A percentile compares a stretch with the other conserved stretches of the same genome.
Conservation (phyloP, 2,329 filamentous ascomycete species). For the Helminthosporium solani region DNA sequence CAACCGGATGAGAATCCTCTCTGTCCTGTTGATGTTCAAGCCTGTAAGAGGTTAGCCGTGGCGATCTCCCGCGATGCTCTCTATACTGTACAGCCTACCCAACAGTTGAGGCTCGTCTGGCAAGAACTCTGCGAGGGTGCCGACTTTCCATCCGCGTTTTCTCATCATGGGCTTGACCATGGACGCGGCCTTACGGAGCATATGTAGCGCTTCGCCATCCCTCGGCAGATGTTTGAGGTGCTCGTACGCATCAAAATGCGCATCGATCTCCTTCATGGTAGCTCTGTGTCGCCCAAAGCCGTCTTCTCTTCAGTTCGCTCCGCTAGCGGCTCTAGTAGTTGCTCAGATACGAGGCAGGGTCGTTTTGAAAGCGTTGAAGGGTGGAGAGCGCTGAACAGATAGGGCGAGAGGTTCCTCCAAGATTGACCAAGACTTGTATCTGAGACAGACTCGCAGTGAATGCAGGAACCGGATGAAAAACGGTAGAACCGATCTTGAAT, state of each 20-base stretch:
- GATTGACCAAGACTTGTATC: background rate
- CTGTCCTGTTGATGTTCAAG: slow-evolving; percentile 74
- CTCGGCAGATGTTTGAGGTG: slow-evolving; percentile 49
- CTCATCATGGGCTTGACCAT: slow-evolving; percentile 95
- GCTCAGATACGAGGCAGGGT: background rate
- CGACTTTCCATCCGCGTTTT: slow-evolving; percentile 77
- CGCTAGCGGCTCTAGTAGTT: background rate
- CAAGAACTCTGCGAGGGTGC: slow-evolving; percentile 80
- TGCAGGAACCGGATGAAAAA: slow-evolving; percentile 12
- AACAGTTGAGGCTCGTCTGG: slow-evolving; percentile 72
- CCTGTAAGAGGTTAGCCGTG: slow-evolving; percentile 44
- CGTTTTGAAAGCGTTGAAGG: background rate
- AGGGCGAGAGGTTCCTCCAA: background rate
- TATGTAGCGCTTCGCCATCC: slow-evolving; percentile 52
- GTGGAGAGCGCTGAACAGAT: background rate
- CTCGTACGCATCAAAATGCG: slow-evolving; percentile 53
- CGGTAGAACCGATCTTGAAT: slow-evolving; percentile 21
- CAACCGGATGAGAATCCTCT: slow-evolving; percentile 79
- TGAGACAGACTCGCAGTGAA: background rate
- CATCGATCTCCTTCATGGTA: slow-evolving; percentile 48
- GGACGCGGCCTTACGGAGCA: slow-evolving; percentile 78
- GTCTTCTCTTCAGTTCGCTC: background rate
- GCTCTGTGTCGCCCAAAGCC: background rate
- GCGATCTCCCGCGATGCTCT: background rate
- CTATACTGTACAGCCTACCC: slow-evolving; percentile 47